Conservation (phyloP, 2,329 filamentous ascomycete species). For the Seiridium cupressi region DNA sequence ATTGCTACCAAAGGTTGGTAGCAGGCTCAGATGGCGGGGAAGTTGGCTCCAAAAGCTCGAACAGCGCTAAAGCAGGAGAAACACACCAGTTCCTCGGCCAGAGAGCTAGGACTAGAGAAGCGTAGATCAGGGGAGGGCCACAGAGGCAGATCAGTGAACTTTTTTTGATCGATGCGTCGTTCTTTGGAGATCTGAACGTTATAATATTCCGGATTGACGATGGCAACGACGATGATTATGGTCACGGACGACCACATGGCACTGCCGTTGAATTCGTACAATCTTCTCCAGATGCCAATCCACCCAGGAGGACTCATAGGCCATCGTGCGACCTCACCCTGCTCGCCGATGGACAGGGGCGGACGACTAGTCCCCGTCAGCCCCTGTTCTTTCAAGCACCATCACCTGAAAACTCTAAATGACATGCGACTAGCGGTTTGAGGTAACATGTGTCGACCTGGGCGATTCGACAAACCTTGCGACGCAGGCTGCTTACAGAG, state of each 20-base stretch:
- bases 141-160: too few species aligned
- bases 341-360: not conserved
- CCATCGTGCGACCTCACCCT: not conserved
- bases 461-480: not conserved
- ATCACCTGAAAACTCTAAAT: slow-evolving; percentile 8
- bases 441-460: not conserved
- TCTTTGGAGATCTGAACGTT: not conserved
- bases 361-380: not conserved
- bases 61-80: slow-evolving; percentile 10
- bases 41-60: not conserved
- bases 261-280: not conserved
- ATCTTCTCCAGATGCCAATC: not conserved
- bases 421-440: slow-evolving; percentile 4
- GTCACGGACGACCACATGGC: not conserved
- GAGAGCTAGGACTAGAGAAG: not conserved
- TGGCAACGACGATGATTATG: not conserved
- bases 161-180: too few species aligned
- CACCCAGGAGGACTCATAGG: not conserved
- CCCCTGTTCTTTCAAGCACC: not conserved
- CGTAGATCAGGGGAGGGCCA: not conserved
- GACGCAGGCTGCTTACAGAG: too few species aligned
- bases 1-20: not conserved
- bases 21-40: slow-evolving; percentile 7
- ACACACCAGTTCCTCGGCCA: slow-evolving; percentile 4
- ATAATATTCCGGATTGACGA: not conserved